Evolutionary conservation across 2,329 filamentous ascomycete species (phyloP), one percentile per base, ranked within the genome.

Genomic region (Endoconidiophora laricicola): DNA sequence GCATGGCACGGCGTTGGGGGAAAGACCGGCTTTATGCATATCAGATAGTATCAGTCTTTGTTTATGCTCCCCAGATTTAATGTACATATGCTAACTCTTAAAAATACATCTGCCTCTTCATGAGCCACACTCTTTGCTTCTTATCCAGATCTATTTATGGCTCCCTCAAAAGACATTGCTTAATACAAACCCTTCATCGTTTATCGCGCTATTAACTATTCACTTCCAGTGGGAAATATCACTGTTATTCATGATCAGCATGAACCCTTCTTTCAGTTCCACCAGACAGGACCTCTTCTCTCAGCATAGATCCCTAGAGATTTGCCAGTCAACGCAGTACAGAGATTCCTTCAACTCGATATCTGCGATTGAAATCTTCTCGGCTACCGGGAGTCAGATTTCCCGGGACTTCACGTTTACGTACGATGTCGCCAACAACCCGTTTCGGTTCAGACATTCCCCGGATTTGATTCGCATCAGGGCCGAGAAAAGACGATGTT

Each of bases 1-100:
- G 48, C 44, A 42, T 14, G 22, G n/a, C 12, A 5, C 16, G 36
- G 33, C 5, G 38, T n/a, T 22, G 42, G n/a, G 18, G 44, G 52
- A 26, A 53, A 53, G 39, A 39, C 38, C 40, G 44, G 14, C 14
- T 48, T 47, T 10, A 6, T 42, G 37, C 40, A 50, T 50, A 50
- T 29, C 26, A 22, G 10, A 16, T 9, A 6, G 6, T n/a, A 26
- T 9, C 12, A 33, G 43, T 23, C n/a, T 7, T 16, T 16, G 37
- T 46, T 33, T 10, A 33, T 41, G 12, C 26, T 36, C 33, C 20
- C 23, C 29, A 29, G 3, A 10, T n/a, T 24, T 16, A 18, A 9
- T 50, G 20, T 38, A 24, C 14, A 33, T 18, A 26, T 37, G 6
- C n/a, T 10, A 5, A 36, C 4, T 24, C n/a, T 24, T 6, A 22